These are phyloP conservation scores for Linderina pennispora DNA, from an alignment of 192 early-diverging fungal genomes.

Conservation along the genomic window DNA sequence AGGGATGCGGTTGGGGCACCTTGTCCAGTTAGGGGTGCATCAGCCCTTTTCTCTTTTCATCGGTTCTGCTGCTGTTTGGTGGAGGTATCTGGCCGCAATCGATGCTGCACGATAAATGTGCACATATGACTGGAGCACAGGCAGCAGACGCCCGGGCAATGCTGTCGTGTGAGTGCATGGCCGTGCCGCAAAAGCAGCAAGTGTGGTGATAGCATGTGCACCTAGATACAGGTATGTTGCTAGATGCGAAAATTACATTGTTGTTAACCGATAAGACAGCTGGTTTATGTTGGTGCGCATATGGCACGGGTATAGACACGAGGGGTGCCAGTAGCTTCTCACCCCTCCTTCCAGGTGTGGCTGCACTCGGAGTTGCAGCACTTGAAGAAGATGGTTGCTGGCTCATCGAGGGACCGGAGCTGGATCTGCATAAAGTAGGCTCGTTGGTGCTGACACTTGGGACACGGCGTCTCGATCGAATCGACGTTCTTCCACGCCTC, in stretches of 20 bases:
- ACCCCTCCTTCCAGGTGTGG: slow-evolving; percentile 68
- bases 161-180: not conserved
- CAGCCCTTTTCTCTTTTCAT: not conserved
- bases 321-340: not conserved
- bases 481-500: slow-evolving; percentile 88
- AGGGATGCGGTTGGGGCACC: too few species aligned
- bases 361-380: slow-evolving; percentile 65
- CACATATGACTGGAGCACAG: too few species aligned
- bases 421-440: slow-evolving; percentile 88
- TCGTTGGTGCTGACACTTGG: slow-evolving; percentile 60
- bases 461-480: slow-evolving; percentile 50
- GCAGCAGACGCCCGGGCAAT: too few species aligned
- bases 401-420: slow-evolving; percentile 93
- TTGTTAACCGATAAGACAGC: too few species aligned
- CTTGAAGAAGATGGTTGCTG: slow-evolving; percentile 88
- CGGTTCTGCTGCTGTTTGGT: not conserved
- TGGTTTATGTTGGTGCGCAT: not conserved
- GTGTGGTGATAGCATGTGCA: too few species aligned
- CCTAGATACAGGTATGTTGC: too few species aligned
- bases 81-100: not conserved
- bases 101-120: not conserved
- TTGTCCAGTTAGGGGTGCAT: too few species aligned
- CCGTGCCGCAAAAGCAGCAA: not conserved
- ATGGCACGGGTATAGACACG: not conserved
- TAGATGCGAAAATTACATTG: too few species aligned